Evolutionary conservation across 441 rosid genomes (phyloP), one percentile per base, ranked within the genome.

Genomic region (Pelargonium citronellum): DNA sequence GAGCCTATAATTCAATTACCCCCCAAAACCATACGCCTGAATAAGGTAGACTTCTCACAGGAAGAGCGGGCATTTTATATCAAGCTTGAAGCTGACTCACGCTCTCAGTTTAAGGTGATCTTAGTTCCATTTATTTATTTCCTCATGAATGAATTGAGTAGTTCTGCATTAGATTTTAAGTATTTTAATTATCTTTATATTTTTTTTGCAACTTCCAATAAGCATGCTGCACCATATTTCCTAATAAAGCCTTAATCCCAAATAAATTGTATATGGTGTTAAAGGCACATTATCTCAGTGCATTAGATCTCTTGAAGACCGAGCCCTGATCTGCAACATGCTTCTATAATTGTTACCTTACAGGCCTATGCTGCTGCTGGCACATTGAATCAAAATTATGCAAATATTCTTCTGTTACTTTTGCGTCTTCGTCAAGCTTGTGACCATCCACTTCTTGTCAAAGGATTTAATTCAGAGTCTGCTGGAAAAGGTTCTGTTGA

Each of bases 361-460:
- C 85, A 92, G 99, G 95, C 88, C 11, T 95, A 84, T 87, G 95
- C 92, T 70, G 97, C 87, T 74, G 97, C 97, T 34, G 98, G 97
- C 66, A 95, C 97, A 5, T 81, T 92, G 81, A 90, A 71, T 60
- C 97, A 92, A 80, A 95, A 95, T 83, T 95, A 92, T 72, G 99
- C 97, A 70, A 95, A 85, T 82, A 95, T 92, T 80, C 97, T 95
- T 80, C 76, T 95, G 84, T 82, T 95, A 97, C 93, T 95, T 85
- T 84, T 95, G 83, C 92, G 98, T 70, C 91, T 95, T 67, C 92
- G 99, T 63, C 99, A 95, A 80, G 99, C 98, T 69, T 92, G 99
- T 82, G 97, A 87, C 74, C 97, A 95, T 77, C 99, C 99, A 37
- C 78, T 84, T 72, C 96, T 95, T 71, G 92, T 90, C 60, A 86